phyloP scores from a whole-genome alignment of 1,139 yeast genomes.

The Suhomyces maxii region DNA sequence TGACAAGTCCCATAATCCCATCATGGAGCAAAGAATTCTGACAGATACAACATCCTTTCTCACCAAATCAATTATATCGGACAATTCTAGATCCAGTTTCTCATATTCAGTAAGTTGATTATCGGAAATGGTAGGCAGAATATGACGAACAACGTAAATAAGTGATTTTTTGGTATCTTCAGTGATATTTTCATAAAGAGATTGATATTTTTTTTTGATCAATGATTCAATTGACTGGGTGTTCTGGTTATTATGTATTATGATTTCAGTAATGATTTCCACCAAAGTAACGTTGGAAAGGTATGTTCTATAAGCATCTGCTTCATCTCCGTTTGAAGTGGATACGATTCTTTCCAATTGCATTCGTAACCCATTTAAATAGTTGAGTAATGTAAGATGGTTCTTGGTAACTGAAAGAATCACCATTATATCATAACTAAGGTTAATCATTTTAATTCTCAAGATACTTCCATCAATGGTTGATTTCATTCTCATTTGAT shows the following conservation, averaged over 20 bases:
- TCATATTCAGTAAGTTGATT: not conserved
- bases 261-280: slow-evolving; percentile 19
- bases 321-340: not conserved
- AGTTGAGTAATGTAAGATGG: slow-evolving; percentile 29
- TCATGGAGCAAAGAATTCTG: slow-evolving; percentile 30
- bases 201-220: slow-evolving; percentile 10
- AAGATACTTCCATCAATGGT: slow-evolving; percentile 7
- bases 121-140: slow-evolving; percentile 17
- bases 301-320: slow-evolving; percentile 12
- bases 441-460: slow-evolving; percentile 25
- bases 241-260: not conserved
- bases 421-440: slow-evolving; percentile 37
- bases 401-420: slow-evolving; percentile 34
- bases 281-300: slow-evolving; percentile 24
- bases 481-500: slow-evolving; percentile 33
- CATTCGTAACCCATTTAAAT: slow-evolving; percentile 23
- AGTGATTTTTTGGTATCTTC: slow-evolving; percentile 16
- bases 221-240: not conserved
- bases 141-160: slow-evolving; percentile 19
- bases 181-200: slow-evolving; percentile 7
- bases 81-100: slow-evolving; percentile 11
- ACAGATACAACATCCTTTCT: slow-evolving; percentile 25
- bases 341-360: slow-evolving; percentile 13
- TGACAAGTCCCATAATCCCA: slow-evolving; percentile 37
- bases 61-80: slow-evolving; percentile 18